Base-by-base conservation (phyloP, 164 flowering plant genomes). In the Akebia trifoliata region DNA sequence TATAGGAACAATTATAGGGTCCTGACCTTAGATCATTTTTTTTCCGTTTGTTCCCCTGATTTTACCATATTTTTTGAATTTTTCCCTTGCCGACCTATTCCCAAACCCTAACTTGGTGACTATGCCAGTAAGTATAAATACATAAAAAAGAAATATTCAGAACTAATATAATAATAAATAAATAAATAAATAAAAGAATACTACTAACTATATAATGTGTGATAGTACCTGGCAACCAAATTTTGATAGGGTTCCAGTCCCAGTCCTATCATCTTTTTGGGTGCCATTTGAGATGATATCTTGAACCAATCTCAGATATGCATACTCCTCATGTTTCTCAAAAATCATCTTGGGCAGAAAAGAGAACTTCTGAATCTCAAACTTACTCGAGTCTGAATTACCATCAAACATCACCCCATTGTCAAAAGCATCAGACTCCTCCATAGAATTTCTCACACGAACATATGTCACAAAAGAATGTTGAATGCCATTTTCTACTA, bases 191-290 rank as follows among this genome's bases (percentile, higher is more conserved):
- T 43, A 37, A 35, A 22, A 21, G 5, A 29, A 26, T n/a, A 26
- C 4, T 31, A 48, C 20, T 34, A 17, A 44, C 8, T 17, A 42
- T 5, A 30, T 10, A 47, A 47, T 45, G 50, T 1, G 40, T 59
- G 6, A 12, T 18, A 20, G 45, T 62, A 89, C 98, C 98, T 85
- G 97, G 69, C 96, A 89, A 56, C 97, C 98, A 78, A 92, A 92
- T 71, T 83, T 86, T 5, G 96, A 89, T n/a, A 85, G 50, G 20
- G 93, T 87, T 34, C 96, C 98, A 64, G 96, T 89, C 56, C 96
- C 91, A 6, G 96, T 92, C 61, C 93, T 78, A 61, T 92, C 98
- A 77, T 72, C 86, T 68, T 84, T 89, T 31, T 53, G 47, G 40
- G 35, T 67, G 35, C 96, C 96, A 75, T 64, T 75, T 6, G 77